Base-by-base conservation (phyloP, 1,284 basidiomycete genomes). In the Cryptococcus sp. region DNA sequence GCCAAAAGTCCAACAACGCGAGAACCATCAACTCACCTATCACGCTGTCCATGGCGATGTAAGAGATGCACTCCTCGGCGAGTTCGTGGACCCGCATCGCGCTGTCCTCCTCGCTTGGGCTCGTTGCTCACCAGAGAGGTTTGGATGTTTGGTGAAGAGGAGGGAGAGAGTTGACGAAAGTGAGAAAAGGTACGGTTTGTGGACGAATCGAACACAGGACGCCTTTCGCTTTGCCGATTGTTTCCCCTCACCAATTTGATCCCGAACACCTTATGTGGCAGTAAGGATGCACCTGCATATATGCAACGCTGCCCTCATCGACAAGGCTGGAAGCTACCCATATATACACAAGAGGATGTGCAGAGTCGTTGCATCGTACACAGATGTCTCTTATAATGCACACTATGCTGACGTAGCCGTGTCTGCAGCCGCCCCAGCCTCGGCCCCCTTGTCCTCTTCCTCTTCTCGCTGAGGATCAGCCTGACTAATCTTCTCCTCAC, bases 41-140 rank as follows among this genome's bases (percentile, higher is more conserved):
- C 4, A 70, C 65, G 4, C 74, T 72, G 40, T 76, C 74, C 50
- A 66, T 55, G 20, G 67, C 67, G 16, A 73, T 63, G 51, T 71
- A 75, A 53, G 75, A 69, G 48, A 76, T 58, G 50, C 66, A 71
- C 0, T 61, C 60, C 52, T 76, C 72, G 56, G 75, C 63, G 16
- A 74, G 58, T 56, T 76, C 70, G 59, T 76, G 72, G 12, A 76
- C 68, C 57, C 68, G 62, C 73, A 76, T 76, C 20, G 40, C 51
- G 58, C 28, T 33, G 28, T 9, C 9, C 5, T 42, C 20, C n/a
- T 12, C 40, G 16, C 20, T 42, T 42, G 40, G 40, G 16, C 4
- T 21, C 13, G 16, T 12, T 21, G 40, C 13, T 5, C 13, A 42
- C 20, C 5, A 42, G 16, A 21, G 16, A 12, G 13, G 20, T n/a